Evolutionary conservation across 805 yeast species (phyloP), one percentile per base, ranked within the genome.

Genomic region (Blastobotrys muscicola): DNA sequence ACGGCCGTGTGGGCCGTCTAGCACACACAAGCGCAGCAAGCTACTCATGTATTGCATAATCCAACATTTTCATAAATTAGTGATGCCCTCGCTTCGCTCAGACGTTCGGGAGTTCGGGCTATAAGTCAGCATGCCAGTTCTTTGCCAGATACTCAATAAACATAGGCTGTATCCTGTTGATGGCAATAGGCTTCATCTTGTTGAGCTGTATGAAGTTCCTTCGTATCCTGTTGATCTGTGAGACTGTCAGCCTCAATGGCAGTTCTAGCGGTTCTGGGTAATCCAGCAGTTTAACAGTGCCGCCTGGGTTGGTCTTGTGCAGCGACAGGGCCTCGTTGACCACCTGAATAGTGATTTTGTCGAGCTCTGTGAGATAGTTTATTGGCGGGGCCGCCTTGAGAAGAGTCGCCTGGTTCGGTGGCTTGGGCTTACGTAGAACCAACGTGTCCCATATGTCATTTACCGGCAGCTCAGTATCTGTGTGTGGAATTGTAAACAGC

Each of bases 191-290:
- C 54, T 95, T 71, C 70, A 87, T 76, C 53, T 85, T 75, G 59
- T 90, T 86, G 60, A 90, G 68, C 33, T 76, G 70, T n/a, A 89
- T 76, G 61, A 82, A 90, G 12, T 87, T 80, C 52, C 98, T 72
- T 60, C 95, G 71, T 10, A 85, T 67, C 47, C 98, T 69, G 54
- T 89, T 95, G 42, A 92, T 59, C 56, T 84, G 87, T 0, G 95
- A 85, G 33, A 80, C 68, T 10, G 85, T 75, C 7, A 83, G 76
- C 4, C 65, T 64, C 2, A 75, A 55, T 2, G 96, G 96, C 54
- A 90, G 62, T 12, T 74, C 76, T 3, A 86, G 74, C 34, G 57
- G 65, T 2, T 56, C 61, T 20, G 62, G 73, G 44, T 57, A 70
- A 44, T 66, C 64, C 40, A 65, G 66, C 4, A 70, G 50, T 49